Evolutionary conservation across 345 rosid species (phyloP).

Genomic region (Firmiana major): DNA sequence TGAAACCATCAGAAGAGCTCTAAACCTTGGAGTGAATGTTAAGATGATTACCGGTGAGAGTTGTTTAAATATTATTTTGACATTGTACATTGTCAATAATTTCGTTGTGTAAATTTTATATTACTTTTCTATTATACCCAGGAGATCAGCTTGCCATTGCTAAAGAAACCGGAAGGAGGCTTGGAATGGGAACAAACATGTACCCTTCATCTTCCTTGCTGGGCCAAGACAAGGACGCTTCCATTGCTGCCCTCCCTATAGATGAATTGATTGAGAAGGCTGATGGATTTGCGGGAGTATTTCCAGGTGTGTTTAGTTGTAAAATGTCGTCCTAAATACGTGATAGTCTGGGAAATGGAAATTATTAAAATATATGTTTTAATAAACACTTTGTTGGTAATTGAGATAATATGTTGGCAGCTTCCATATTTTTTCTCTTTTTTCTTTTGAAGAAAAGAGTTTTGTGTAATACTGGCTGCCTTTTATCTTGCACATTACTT

Average conservation of each 20-base stretch:
- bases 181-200: slow-evolving; percentile 98
- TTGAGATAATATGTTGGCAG: background rate
- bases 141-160: slow-evolving; percentile 96
- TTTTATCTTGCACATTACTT: background rate
- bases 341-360: background rate
- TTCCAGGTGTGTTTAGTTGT: slow-evolving; percentile 55
- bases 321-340: background rate
- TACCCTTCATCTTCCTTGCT: slow-evolving; percentile 88
- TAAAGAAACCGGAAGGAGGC: slow-evolving; percentile 93
- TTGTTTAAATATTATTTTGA: background rate
- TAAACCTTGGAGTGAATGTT: slow-evolving; percentile 85
- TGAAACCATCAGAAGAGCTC: slow-evolving; percentile 89
- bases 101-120: background rate
- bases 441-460: background rate
- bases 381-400: background rate
- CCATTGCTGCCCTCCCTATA: slow-evolving; percentile 71
- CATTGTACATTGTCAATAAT: background rate
- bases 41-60: slow-evolving; percentile 85
- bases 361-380: background rate
- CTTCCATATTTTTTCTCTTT: background rate
- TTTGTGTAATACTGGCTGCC: background rate
- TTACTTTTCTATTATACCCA: slow-evolving; percentile 19
- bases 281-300: slow-evolving; percentile 96
- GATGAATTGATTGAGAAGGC: slow-evolving; percentile 94
- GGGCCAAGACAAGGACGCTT: slow-evolving; percentile 79